phyloP scores from a whole-genome alignment of 2,329 filamentous ascomycete genomes.

The Ceratocystiopsis minuta region DNA sequence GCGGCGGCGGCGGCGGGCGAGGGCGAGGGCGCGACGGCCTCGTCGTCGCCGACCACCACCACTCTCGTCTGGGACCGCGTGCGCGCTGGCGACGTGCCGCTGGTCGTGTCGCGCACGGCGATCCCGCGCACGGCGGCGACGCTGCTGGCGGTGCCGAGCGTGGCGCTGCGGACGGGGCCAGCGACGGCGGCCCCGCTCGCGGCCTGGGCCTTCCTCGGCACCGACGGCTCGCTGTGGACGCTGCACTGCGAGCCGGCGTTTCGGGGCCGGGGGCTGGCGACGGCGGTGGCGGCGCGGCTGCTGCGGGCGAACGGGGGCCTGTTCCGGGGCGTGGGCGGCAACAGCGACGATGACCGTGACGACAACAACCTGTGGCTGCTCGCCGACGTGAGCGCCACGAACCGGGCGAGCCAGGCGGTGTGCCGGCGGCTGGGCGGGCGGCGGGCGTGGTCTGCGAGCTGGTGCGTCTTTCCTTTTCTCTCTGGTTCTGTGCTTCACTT shows the following conservation, averaged over 20 bases:
- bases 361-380: constrained; percentile 28
- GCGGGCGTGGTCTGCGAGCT: constrained; percentile 37
- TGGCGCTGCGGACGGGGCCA: constrained; percentile 21
- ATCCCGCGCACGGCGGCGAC: constrained; percentile 37
- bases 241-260: constrained; percentile 43
- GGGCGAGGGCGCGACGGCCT: too few relatives aligned
- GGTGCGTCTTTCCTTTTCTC: constrained; percentile 24
- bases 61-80: constrained; percentile 35
- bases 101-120: constrained; percentile 35
- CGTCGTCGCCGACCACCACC: too few relatives aligned
- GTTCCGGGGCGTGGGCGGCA: constrained; percentile 32
- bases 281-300: constrained; percentile 38
- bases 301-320: constrained; percentile 30
- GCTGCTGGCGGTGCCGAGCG: constrained; percentile 26
- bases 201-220: constrained; percentile 46
- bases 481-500: too few relatives aligned
- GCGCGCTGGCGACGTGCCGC: constrained; percentile 29
- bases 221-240: constrained; percentile 42
- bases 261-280: constrained; percentile 44
- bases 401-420: constrained; percentile 41
- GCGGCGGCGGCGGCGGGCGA: too few relatives aligned
- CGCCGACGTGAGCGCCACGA: constrained; percentile 46
- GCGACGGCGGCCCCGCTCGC: constrained; percentile 28
- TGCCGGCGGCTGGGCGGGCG: constrained; percentile 43
- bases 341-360: constrained; percentile 44